Base-by-base conservation (phyloP, 805 yeast genomes). In the Pichia heedii region DNA sequence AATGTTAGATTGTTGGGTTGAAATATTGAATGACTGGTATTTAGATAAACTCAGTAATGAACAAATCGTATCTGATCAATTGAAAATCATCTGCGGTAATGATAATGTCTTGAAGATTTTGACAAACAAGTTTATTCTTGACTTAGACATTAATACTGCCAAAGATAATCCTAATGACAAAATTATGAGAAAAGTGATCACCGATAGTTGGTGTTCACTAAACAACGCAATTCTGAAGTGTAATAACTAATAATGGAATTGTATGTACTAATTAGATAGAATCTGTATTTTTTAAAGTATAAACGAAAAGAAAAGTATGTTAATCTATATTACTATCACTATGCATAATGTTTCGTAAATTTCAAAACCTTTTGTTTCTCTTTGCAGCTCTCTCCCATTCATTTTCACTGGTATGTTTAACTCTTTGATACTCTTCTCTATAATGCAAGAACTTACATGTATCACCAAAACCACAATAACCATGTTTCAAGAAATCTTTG, bases 391-490 rank as follows among this genome's bases (percentile, higher is more conserved):
- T 33, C 16, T 43, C 46, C 46, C 46, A 43, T 12, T 46, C 44
- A 32, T 49, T 43, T 37, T 21, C 33, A 24, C 35, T 20, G 10
- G 29, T 12, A 65, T 71, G 22, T 54, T 59, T 42, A 12, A 24
- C 19, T 39, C 52, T 54, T 7, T 81, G 77, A 63, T 80, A 83
- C 55, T 86, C 95, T 52, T 86, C 97, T 61, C 99, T 66, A 15
- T 85, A 76, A 58, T 93, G 99, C 30, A 90, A 60, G 60, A 93
- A 93, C 65, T 93, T 93, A 67, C 99, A 93, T 30, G 93, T 82
- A 54, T 93, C 98, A 9, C 99, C 99, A 59, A 82, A 93, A 6
- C 97, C 97, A 70, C 98, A 93, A 57, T 79, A 89, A 0, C 98
- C 99, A 0, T 94, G 89, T 52, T 82, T 84, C 46, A 78, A 74